Evolutionary conservation across 306 rosid genomes (phyloP), one percentile per base, ranked within the genome.

Genomic region (Castanospermum australe): DNA sequence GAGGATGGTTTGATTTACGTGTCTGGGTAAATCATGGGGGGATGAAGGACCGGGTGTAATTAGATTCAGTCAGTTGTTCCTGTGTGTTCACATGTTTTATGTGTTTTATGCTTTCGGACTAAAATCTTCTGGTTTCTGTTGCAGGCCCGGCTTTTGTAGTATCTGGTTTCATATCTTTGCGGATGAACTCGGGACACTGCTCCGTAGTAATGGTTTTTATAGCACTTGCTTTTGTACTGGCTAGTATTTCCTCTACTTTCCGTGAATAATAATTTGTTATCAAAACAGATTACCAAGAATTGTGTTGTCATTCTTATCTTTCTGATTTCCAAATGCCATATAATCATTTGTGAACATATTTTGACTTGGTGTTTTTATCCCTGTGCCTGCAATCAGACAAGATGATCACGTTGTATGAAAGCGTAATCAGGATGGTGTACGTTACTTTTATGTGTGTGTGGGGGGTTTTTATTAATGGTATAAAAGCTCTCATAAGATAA

Each of bases 61-160:
- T 3, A 11, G 24, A 24, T 56, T 56, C 17, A 56, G 7, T 56
- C 33, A 11, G 0, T 24, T 56, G 35, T 56, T 67, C 21, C 17
- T 70, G 8, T 51, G 12, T 11, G 5, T 69, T 47, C 24, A 47
- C 32, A 6, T 28, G 9, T 24, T 42, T 44, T 0, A 4, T 33
- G 45, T 28, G 9, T 24, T 42, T 44, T 0, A 4, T 33, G 45
- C 55, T 11, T 21, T 45, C 24, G 61, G 6, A 38, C 21, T 71
- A 25, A 71, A 52, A 13, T 80, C 54, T 73, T 71, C 6, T 36
- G 76, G 5, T 5, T 66, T 30, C 28, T 65, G 78, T 85, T 73
- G 67, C 78, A 67, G 81, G 70, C 71, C 17, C 47, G 21, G 56
- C 60, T 57, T 36, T 42, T 61, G 4, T 33, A 67, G 47, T n/a